These are phyloP conservation scores for Phialemoniopsis sp. DNA, from an alignment of 2,329 filamentous ascomycete species.

Conservation along the genomic window DNA sequence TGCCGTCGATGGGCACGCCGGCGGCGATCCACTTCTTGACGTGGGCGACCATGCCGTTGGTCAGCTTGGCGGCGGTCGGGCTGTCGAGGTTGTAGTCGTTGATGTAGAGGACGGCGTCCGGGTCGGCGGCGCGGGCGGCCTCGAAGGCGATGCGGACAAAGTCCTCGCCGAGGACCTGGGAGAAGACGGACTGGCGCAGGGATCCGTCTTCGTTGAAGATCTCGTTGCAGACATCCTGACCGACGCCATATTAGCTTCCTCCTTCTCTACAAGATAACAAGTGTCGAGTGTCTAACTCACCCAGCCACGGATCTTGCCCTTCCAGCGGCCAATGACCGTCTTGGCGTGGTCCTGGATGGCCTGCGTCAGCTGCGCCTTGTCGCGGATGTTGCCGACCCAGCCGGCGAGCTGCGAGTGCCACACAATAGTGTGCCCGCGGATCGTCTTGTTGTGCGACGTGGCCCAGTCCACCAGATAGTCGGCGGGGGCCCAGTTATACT, in stretches of 20 bases:
- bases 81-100: slow-evolving; percentile 70
- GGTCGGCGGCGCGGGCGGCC: slow-evolving; percentile 63
- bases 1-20: slow-evolving; percentile 62
- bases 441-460: slow-evolving; percentile 46
- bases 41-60: slow-evolving; percentile 46
- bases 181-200: slow-evolving; percentile 60
- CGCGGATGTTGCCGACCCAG: slow-evolving; percentile 55
- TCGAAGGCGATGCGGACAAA: slow-evolving; percentile 68
- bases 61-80: slow-evolving; percentile 52
- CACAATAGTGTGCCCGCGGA: slow-evolving; percentile 63
- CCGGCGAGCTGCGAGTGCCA: slow-evolving; percentile 58
- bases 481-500: slow-evolving; percentile 51
- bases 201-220: slow-evolving; percentile 59
- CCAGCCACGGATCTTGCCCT: slow-evolving; percentile 60
- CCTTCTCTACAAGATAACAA: not conserved
- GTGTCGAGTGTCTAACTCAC: slow-evolving; percentile 16
- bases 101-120: slow-evolving; percentile 67
- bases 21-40: slow-evolving; percentile 61
- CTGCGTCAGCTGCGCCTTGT: slow-evolving; percentile 44
- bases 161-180: slow-evolving; percentile 62
- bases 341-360: slow-evolving; percentile 59
- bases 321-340: slow-evolving; percentile 53
- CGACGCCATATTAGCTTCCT: not conserved
- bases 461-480: slow-evolving; percentile 60
- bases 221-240: slow-evolving; percentile 59